These are phyloP conservation scores for Arctium minus DNA, from an alignment of 129 eudicot genomes.

Conservation along the genomic window DNA sequence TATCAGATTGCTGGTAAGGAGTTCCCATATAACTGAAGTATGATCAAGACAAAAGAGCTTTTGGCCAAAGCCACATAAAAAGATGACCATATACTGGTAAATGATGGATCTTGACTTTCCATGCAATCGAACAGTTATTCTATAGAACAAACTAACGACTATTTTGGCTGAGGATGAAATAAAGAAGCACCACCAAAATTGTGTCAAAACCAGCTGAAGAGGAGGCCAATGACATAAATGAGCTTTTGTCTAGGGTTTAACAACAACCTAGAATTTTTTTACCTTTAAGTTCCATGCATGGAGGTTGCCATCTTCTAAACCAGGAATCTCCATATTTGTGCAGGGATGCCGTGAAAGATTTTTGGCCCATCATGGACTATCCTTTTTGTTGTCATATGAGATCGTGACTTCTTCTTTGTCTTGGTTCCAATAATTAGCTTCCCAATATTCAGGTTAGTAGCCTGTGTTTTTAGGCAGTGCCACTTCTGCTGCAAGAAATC, in stretches of 20 bases:
- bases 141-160: not conserved
- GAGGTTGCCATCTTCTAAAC: not conserved
- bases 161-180: not conserved
- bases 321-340: not conserved
- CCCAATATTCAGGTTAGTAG: not conserved
- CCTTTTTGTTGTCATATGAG: not conserved
- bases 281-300: not conserved
- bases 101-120: not conserved
- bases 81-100: not conserved
- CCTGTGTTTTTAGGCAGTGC: not conserved
- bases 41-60: not conserved
- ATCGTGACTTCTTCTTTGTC: not conserved
- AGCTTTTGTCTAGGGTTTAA: not conserved
- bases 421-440: not conserved
- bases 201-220: not conserved
- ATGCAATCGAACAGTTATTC: not conserved
- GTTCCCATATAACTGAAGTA: not conserved
- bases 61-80: slow-evolving; percentile 11
- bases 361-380: not conserved
- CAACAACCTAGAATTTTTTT: not conserved
- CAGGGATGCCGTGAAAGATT: not conserved
- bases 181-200: not conserved
- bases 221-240: not conserved
- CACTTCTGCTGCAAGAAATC: not conserved
- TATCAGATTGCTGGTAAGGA: slow-evolving; percentile 7